A percentile compares a stretch with the other conserved stretches of the same genome.
phyloP scores from a whole-genome alignment of 2,329 filamentous ascomycete species.

The Colletotrichum navitas region DNA sequence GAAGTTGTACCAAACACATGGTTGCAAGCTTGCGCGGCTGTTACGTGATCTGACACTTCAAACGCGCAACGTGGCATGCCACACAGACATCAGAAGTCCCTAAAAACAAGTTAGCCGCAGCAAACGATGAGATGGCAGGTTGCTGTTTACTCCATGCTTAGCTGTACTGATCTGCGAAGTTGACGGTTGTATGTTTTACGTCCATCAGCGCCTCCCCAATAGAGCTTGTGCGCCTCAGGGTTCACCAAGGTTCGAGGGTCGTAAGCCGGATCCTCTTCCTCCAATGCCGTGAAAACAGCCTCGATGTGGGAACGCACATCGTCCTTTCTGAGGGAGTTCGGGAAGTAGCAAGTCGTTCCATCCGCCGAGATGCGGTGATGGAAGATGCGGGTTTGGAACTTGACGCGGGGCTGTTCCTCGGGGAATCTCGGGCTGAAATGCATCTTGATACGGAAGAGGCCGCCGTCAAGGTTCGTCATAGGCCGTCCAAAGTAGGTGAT shows the following conservation, averaged over 20 bases:
- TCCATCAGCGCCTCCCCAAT: constrained; percentile 84
- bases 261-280: constrained; percentile 89
- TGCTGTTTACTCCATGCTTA: constrained; percentile 71
- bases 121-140: background rate
- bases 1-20: background rate
- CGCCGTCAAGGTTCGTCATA: constrained; percentile 94
- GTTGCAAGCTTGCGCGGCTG: background rate
- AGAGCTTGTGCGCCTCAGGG: constrained; percentile 85
- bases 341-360: constrained; percentile 86
- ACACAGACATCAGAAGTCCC: constrained; percentile 26
- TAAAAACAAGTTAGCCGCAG: constrained; percentile 5
- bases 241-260: constrained; percentile 91
- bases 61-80: background rate
- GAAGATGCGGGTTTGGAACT: constrained; percentile 84
- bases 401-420: constrained; percentile 86
- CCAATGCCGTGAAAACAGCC: constrained; percentile 83
- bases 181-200: constrained; percentile 87
- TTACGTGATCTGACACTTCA: background rate
- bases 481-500: constrained; percentile 91
- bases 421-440: constrained; percentile 88
- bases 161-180: constrained; percentile 81
- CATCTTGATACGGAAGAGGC: constrained; percentile 85
- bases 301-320: constrained; percentile 88
- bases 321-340: constrained; percentile 70
- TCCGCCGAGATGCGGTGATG: constrained; percentile 87